Evolutionary conservation across 148 eudicot genomes (phyloP), one percentile per base, ranked within the genome.

Genomic region (Amaranthus cruentus): DNA sequence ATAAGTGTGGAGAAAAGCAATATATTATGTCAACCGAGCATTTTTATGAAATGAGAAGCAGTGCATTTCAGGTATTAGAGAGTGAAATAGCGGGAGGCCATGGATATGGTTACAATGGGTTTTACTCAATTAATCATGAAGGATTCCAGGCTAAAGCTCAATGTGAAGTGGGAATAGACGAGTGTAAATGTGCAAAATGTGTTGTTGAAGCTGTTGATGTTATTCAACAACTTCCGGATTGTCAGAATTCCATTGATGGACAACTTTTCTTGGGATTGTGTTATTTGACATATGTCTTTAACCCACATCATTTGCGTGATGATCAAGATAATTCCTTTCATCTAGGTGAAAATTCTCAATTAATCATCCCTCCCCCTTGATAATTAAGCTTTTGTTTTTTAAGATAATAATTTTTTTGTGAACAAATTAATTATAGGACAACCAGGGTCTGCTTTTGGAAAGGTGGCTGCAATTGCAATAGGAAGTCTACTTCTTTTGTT

Each of bases 121-220:
- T 65, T 70, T 84, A 71, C 73, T 83, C 84, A 3, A 70, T 71
- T 59, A 69, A 21, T 1, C 68, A 79, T 52, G 80, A 81, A 55
- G 69, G 62, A 7, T 62, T 88, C 7, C 76, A 72, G 38, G 82
- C 78, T 18, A 51, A 75, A 72, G 91, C 81, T 52, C 87, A 86
- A 74, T 88, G 89, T 69, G 85, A 51, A 11, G 87, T 70, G 49
- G 79, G 74, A 14, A 68, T 88, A 63, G 78, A 67, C 28, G 76
- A 0, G 3, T 86, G 91, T 63, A 77, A 86, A 1, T 88, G 91
- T 77, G 87, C 78, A 3, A 82, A 77, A 46, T 88, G 91, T 72
- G 83, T 88, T 7, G 72, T 58, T 49, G 50, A 68, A 48, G 88
- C 89, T 3, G 66, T 81, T 74, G 65, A 76, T 42, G 65, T 83